phyloP scores from a whole-genome alignment of 371 early-diverging fungal species.

The Mortierella sp. region DNA sequence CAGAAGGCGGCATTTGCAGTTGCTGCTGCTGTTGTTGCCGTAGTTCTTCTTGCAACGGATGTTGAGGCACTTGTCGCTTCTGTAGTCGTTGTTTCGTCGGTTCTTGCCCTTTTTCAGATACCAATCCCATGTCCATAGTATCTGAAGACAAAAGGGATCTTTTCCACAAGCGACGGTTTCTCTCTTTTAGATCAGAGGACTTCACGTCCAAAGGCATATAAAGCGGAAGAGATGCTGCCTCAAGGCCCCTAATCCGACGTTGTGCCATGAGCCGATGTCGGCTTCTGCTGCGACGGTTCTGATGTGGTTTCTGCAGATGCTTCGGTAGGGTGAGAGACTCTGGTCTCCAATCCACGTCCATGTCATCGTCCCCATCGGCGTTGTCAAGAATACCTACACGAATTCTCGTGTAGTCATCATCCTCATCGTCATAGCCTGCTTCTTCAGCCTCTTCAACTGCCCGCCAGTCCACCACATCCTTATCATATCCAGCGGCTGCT shows the following conservation, averaged over 20 bases:
- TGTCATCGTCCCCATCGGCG: constrained; percentile 3
- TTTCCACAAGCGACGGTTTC: neutral
- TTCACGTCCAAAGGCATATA: constrained; percentile 10
- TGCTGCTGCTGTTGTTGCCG: neutral
- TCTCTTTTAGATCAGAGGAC: neutral
- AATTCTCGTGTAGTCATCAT: neutral
- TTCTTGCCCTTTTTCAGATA: neutral
- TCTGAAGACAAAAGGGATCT: constrained; percentile 1
- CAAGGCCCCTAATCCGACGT: constrained; percentile 1
- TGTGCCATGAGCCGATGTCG: neutral
- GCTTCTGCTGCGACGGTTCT: neutral
- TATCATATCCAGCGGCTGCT: constrained; percentile 7
- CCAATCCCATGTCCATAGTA: too few relatives aligned
- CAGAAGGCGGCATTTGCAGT: too few relatives aligned
- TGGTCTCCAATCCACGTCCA: constrained; percentile 4
- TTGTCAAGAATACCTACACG: constrained; percentile 12
- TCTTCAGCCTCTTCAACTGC: constrained; percentile 2
- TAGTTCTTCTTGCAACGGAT: constrained; percentile 3
- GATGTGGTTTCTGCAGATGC: neutral
- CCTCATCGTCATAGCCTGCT: constrained; percentile 15
- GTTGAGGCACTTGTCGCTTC: neutral
- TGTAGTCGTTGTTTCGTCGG: neutral
- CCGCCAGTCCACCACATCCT: constrained; percentile 1
- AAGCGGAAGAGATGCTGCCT: constrained; percentile 18
- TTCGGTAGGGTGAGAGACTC: neutral